Evolutionary conservation across 140 eudicot species (phyloP).

Genomic region (Bidens hawaiensis): DNA sequence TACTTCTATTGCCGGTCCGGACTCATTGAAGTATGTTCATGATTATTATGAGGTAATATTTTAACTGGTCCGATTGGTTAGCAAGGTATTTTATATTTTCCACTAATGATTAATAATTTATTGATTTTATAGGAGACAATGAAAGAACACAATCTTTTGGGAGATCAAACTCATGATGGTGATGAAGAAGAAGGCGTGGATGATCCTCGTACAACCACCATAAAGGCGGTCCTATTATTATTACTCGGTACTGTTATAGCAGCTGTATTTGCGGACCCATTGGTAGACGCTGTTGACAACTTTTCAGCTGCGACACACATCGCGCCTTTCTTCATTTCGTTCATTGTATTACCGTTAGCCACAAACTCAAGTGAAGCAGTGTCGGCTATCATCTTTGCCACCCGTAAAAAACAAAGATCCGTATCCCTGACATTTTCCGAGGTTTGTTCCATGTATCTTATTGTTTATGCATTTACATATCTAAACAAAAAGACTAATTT

Average conservation of each 20-base stretch:
- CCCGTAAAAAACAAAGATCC: constrained; percentile 66
- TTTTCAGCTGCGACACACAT: constrained; percentile 76
- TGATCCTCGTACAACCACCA: constrained; percentile 45
- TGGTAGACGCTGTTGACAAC: constrained; percentile 73
- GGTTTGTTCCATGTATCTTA: constrained; percentile 42
- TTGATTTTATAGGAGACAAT: constrained; percentile 49
- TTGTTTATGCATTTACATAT: background rate
- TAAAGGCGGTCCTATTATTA: constrained; percentile 63
- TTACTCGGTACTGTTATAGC: constrained; percentile 72
- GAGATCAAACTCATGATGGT: constrained; percentile 43
- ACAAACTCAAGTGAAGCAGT: constrained; percentile 94
- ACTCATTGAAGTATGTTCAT: constrained; percentile 47
- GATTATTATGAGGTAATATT: constrained; percentile 59
- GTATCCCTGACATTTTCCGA: constrained; percentile 86
- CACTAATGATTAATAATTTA: background rate
- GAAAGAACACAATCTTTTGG: constrained; percentile 68
- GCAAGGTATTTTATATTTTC: background rate
- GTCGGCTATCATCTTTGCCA: constrained; percentile 85
- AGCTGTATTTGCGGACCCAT: constrained; percentile 89
- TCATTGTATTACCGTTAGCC: constrained; percentile 74
- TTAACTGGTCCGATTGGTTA: background rate
- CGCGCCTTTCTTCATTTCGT: constrained; percentile 84
- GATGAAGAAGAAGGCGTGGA: constrained; percentile 59
- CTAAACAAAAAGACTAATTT: background rate
- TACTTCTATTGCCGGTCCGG: constrained; percentile 38